Evolutionary conservation across 768 basidiomycete species (phyloP).

Genomic region (Tulasnella sp.): DNA sequence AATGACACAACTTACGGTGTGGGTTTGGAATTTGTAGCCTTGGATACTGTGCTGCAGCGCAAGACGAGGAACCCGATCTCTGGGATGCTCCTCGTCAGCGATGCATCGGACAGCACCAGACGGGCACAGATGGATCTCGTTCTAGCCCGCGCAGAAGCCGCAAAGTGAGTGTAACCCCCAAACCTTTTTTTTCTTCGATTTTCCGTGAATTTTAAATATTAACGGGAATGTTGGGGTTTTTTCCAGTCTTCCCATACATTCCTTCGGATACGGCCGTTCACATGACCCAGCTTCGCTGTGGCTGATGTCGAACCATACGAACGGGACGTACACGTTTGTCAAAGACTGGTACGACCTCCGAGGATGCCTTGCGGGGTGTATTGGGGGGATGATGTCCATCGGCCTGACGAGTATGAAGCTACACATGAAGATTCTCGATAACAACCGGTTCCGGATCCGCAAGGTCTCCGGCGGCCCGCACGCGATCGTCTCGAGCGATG

Average conservation of each 20-base stretch:
- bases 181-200: neutral
- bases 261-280: slow-evolving; percentile 90
- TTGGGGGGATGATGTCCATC: slow-evolving; percentile 95
- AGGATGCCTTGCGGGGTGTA: slow-evolving; percentile 81
- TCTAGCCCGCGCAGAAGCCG: slow-evolving; percentile 91
- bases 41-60: slow-evolving; percentile 90
- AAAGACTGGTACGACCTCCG: slow-evolving; percentile 94
- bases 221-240: too few species aligned
- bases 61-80: slow-evolving; percentile 83
- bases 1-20: slow-evolving; percentile 56
- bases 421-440: slow-evolving; percentile 86
- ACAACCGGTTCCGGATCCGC: slow-evolving; percentile 79
- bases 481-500: slow-evolving; percentile 80
- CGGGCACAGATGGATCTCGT: slow-evolving; percentile 98
- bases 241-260: slow-evolving; percentile 73
- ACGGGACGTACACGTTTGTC: slow-evolving; percentile 95
- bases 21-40: slow-evolving; percentile 55
- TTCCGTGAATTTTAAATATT: neutral
- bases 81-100: slow-evolving; percentile 86
- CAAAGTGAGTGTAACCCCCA: slow-evolving; percentile 36
- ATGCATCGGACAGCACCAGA: slow-evolving; percentile 81
- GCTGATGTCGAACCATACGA: slow-evolving; percentile 98
- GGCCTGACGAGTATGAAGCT: slow-evolving; percentile 87
- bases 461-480: slow-evolving; percentile 87
- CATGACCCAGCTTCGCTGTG: slow-evolving; percentile 97